Conservation (phyloP, 768 basidiomycete species). For the Suillus bovinus region DNA sequence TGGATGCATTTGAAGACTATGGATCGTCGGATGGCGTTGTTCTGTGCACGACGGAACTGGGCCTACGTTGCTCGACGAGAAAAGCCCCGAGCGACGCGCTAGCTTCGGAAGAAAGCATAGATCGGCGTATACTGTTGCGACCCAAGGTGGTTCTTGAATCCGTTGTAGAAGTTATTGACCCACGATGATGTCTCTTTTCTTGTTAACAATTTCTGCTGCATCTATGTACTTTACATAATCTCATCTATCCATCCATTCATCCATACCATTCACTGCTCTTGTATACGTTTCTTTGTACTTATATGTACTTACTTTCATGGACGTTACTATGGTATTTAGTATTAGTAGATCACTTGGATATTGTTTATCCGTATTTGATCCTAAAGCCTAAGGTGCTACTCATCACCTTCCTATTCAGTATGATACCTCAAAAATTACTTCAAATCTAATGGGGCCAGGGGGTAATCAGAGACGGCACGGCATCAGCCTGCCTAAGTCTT, state of each 20-base stretch:
- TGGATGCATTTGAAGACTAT: constrained; percentile 65
- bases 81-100: constrained; percentile 28
- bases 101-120: constrained; percentile 45
- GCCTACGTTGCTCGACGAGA: constrained; percentile 63
- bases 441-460: constrained; percentile 13
- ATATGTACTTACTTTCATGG: constrained; percentile 18
- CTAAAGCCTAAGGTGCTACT: background rate
- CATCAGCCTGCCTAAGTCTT: constrained; percentile 28
- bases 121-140: constrained; percentile 59
- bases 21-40: constrained; percentile 51
- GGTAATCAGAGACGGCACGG: constrained; percentile 20
- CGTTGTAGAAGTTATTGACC: constrained; percentile 53
- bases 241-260: background rate
- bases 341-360: constrained; percentile 1
- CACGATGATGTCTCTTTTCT: constrained; percentile 21
- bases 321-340: background rate
- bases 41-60: constrained; percentile 71
- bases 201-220: background rate
- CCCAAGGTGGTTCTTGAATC: constrained; percentile 81
- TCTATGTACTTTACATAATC: background rate
- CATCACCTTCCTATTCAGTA: background rate
- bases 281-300: constrained; percentile 19
- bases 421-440: background rate
- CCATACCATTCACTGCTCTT: constrained; percentile 8
- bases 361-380: constrained; percentile 13